Base-by-base conservation (phyloP, 2,329 filamentous ascomycete species). In the Aureobasidium sp. region DNA sequence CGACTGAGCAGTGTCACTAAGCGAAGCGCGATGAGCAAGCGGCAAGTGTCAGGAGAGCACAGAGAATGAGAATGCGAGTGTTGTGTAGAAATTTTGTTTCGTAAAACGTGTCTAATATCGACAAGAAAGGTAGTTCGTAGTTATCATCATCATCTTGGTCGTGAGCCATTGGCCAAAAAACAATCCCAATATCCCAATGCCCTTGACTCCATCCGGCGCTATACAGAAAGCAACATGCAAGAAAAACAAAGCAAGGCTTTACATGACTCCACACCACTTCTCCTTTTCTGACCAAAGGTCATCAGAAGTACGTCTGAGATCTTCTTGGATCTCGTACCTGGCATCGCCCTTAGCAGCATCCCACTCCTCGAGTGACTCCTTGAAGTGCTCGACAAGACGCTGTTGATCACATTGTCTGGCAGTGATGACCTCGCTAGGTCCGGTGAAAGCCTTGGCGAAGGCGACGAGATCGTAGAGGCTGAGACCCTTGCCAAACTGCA, bases 251-350 rank as follows among this genome's bases (percentile, higher is more conserved):
- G 41, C 8, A 59, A 10, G 29, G 27, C 7, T 59, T 48, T 29
- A 59, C 55, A 59, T 48, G 24, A 20, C 26, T n/a, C 55, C 55
- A 46, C 55, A 59, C 55, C 55, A 59, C 43, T 60, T 60, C 57
- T 60, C 44, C 36, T 50, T 60, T 36, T 60, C 57, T 5, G 46
- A 41, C 57, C 57, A 60, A 8, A 60, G 57, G 44, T 60, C 44
- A 24, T 60, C 57, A 8, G 57, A 44, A 12, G 41, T 41, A 24
- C 36, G 44, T 41, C 46, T 60, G 34, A 60, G 44, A 32, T 50
- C 46, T 43, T 60, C 39, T 43, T 60, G 44, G 4, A 60, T 60
- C 36, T 50, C 57, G 27, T 41, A 36, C n/a, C 41, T 50, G 57
- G 17, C 34, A 12, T 60, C 57, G 12, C 36, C 46, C 46, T 60